Conservation (phyloP, 352 stramenopile species). For the Globisporangium rhizosaccharum region DNA sequence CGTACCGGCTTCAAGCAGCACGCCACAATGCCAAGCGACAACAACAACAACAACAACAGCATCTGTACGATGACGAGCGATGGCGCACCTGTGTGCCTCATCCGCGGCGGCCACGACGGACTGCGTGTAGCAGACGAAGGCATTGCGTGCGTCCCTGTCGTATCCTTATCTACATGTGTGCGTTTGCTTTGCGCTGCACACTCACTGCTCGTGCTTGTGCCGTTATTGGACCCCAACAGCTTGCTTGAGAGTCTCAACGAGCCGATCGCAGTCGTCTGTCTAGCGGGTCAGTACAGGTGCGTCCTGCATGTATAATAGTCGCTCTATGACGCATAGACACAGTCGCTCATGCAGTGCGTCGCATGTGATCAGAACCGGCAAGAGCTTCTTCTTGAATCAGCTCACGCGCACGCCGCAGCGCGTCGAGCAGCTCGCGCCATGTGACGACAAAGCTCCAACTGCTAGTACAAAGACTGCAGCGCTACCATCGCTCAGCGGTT, state of each 20-base stretch:
- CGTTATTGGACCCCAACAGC: constrained; percentile 14
- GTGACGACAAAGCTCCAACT: no score
- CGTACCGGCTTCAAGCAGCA: no score
- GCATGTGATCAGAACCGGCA: constrained; percentile 55
- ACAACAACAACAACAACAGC: neutral
- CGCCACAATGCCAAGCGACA: neutral
- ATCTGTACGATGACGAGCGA: constrained; percentile 1
- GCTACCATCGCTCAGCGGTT: constrained; percentile 20
- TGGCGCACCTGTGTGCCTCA: constrained; percentile 55
- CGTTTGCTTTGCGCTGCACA: neutral
- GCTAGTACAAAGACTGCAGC: no score
- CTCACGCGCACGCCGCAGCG: constrained; percentile 25
- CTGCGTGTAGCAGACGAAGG: constrained; percentile 51
- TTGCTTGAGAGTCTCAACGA: constrained; percentile 59
- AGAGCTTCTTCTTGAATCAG: constrained; percentile 88
- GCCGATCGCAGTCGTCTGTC: constrained; percentile 70
- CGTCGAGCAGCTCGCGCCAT: constrained; percentile 2
- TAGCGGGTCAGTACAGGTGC: constrained; percentile 77
- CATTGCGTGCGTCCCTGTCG: constrained; percentile 24
- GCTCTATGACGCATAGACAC: neutral
- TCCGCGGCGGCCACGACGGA: constrained; percentile 40
- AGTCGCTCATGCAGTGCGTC: neutral
- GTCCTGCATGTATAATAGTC: neutral
- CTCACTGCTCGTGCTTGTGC: neutral
- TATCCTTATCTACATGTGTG: neutral